These are phyloP conservation scores for Microdochium bolleyi DNA, from an alignment of 2,329 filamentous ascomycete genomes.

Conservation along the genomic window DNA sequence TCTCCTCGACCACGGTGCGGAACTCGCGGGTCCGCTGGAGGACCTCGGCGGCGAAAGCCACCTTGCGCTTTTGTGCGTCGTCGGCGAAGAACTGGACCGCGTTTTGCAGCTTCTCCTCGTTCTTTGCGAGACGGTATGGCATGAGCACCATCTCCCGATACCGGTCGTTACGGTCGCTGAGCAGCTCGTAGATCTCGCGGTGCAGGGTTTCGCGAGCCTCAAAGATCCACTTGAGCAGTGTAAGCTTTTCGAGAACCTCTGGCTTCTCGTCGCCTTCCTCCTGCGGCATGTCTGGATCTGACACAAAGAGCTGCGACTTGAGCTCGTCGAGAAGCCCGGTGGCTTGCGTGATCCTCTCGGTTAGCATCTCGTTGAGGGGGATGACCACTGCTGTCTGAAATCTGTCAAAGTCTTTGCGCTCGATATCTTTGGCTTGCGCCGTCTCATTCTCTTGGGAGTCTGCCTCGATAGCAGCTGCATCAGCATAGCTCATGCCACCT, in stretches of 20 bases:
- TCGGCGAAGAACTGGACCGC: slow-evolving; percentile 76
- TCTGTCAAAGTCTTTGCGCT: slow-evolving; percentile 73
- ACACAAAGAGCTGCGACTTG: slow-evolving; percentile 60
- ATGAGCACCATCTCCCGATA: slow-evolving; percentile 78
- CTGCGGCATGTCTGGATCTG: slow-evolving; percentile 74
- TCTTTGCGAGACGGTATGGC: slow-evolving; percentile 69
- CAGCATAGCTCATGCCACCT: slow-evolving; percentile 73
- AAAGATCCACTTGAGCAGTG: slow-evolving; percentile 93
- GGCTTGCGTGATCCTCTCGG: slow-evolving; percentile 63
- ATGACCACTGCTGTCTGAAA: slow-evolving; percentile 81
- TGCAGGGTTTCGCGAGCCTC: slow-evolving; percentile 86
- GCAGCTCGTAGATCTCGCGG: slow-evolving; percentile 75
- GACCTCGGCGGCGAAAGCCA: slow-evolving; percentile 63
- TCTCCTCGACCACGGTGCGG: slow-evolving; percentile 70
- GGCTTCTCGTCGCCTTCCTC: slow-evolving; percentile 94
- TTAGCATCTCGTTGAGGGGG: slow-evolving; percentile 74
- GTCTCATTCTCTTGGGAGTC: slow-evolving; percentile 66
- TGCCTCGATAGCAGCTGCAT: slow-evolving; percentile 74
- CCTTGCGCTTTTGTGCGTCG: slow-evolving; percentile 66
- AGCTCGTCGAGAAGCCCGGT: slow-evolving; percentile 73
- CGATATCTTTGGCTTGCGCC: slow-evolving; percentile 60
- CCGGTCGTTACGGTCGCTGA: slow-evolving; percentile 76
- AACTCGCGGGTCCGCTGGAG: slow-evolving; percentile 70
- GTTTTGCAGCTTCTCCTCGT: slow-evolving; percentile 70
- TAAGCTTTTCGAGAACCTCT: slow-evolving; percentile 88